Evolutionary conservation across 345 rosid species (phyloP), one percentile per base, ranked within the genome.

Genomic region (Nephelium lappaceum): DNA sequence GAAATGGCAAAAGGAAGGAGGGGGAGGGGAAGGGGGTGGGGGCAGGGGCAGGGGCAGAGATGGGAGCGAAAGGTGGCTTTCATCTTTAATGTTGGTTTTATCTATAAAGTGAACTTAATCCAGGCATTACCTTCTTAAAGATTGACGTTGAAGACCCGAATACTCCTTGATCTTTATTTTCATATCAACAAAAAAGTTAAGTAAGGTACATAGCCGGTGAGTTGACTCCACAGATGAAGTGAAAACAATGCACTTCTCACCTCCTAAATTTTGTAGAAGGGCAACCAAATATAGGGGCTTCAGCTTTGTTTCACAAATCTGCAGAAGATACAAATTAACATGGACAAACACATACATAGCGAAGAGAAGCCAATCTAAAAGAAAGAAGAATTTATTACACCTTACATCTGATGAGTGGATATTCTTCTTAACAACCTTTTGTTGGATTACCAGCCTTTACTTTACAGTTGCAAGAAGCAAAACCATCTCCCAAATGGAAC

Each of bases 171-270:
- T 89, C 83, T 90, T 95, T 71, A 93, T 79, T 14, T 87, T 85
- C 77, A 93, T 67, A 71, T 92, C 97, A 71, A 77, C 92, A 79
- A 95, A 95, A 81, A 85, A 88, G 82, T 91, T 91, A 75, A 95
- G 88, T 63, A 95, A 82, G 78, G 87, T 90, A 86, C 93, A 93
- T 15, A 95, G 87, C 69, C 93, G 93, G 77, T 90, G 96, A 81
- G 98, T 93, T 66, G 94, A 88, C 87, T 93, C 92, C 74, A 94
- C 93, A 5, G 99, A 92, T 57, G 96, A 91, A 47, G 96, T 88
- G 88, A 93, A 95, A 69, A 95, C 93, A 63, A 95, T 93, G 79
- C 91, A 84, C 82, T 95, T 95, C 79, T 95, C 94, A 73, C 77
- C 90, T 83, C 85, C 97, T 80, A 90, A 83, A 78, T 83, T 85